A percentile compares a stretch with the other conserved stretches of the same genome.
Conservation (phyloP, 1,284 basidiomycete species). For the Pyrrhoderma noxium region DNA sequence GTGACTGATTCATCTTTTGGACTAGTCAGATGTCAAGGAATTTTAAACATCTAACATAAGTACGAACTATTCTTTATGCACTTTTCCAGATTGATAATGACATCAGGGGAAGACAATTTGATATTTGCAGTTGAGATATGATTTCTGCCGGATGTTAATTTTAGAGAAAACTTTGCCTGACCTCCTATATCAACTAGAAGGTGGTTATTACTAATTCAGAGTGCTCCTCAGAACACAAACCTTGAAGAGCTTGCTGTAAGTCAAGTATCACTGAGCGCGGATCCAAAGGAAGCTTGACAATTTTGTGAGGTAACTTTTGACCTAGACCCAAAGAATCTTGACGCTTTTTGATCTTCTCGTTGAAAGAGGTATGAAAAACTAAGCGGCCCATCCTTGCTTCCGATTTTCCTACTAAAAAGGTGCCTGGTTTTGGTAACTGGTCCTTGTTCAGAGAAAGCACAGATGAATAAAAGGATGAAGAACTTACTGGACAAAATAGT, state of each 20-base stretch:
- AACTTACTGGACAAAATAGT: slow-evolving; percentile 63
- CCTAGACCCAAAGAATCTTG: neutral
- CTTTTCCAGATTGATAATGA: slow-evolving; percentile 22
- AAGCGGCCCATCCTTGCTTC: slow-evolving; percentile 12
- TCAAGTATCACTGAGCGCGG: slow-evolving; percentile 7
- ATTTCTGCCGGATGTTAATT: slow-evolving; percentile 61
- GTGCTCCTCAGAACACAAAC: slow-evolving; percentile 32
- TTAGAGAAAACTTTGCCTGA: slow-evolving; percentile 44
- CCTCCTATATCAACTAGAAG: slow-evolving; percentile 60
- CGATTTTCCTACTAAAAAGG: neutral
- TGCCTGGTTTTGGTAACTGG: slow-evolving; percentile 9
- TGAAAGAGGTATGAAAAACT: slow-evolving; percentile 8
- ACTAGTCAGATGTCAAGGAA: too few relatives aligned
- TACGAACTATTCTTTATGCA: too few relatives aligned
- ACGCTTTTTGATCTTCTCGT: slow-evolving; percentile 1
- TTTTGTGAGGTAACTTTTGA: neutral
- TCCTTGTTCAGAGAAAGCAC: slow-evolving; percentile 5
- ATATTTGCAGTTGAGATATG: slow-evolving; percentile 44
- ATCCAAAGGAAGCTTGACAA: slow-evolving; percentile 13
- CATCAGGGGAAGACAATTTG: slow-evolving; percentile 42
- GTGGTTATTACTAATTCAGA: slow-evolving; percentile 14
- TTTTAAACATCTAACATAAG: too few relatives aligned
- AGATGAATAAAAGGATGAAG: neutral
- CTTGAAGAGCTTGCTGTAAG: slow-evolving; percentile 43
- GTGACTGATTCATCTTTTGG: neutral